phyloP scores from a whole-genome alignment of 257 asterid species.

The Ophiorrhiza pumila region DNA sequence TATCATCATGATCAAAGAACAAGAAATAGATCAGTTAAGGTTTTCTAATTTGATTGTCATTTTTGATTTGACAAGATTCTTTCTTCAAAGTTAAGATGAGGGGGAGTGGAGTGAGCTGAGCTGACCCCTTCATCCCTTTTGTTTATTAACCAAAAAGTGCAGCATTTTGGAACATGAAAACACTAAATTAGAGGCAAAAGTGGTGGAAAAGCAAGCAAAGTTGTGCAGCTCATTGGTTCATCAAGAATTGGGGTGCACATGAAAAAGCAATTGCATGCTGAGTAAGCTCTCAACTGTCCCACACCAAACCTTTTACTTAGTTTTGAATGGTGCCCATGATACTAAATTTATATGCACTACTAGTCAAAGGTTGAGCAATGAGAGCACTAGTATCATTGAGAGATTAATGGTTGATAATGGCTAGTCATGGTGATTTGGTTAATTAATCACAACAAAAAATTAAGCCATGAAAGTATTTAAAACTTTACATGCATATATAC shows the following conservation, averaged over 20 bases:
- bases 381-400: too few relatives aligned
- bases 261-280: conserved; percentile 36
- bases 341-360: not conserved
- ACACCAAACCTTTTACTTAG: conserved; percentile 23
- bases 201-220: conserved; percentile 23
- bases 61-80: conserved; percentile 76
- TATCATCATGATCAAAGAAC: too few relatives aligned
- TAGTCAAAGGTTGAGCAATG: not conserved
- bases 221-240: conserved; percentile 40
- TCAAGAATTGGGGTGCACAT: conserved; percentile 42
- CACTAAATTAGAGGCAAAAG: not conserved
- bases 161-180: conserved; percentile 2
- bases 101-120: conserved; percentile 11
- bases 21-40: conserved; percentile 19
- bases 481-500: too few relatives aligned
- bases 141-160: conserved; percentile 2
- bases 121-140: conserved; percentile 7
- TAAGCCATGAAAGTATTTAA: too few relatives aligned
- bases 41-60: conserved; percentile 20
- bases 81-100: conserved; percentile 40
- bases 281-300: conserved; percentile 27
- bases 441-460: too few relatives aligned
- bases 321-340: conserved; percentile 38
- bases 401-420: too few relatives aligned
- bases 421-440: too few relatives aligned